These are phyloP conservation scores for Pezicula radicicola DNA, from an alignment of 2,329 filamentous ascomycete species.

Conservation along the genomic window DNA sequence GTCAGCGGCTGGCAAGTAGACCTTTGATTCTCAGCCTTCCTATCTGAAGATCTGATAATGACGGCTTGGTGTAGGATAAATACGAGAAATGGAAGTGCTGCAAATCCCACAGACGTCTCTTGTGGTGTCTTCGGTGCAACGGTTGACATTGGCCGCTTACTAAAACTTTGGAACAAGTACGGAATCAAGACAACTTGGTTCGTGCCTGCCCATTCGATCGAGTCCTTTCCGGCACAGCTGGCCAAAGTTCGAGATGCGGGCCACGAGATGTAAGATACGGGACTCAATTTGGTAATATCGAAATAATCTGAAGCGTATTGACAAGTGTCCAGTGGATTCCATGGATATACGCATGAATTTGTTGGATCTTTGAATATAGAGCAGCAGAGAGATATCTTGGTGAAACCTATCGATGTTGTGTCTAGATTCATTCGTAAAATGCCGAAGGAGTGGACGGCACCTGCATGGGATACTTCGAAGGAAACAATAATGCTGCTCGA, in stretches of 20 bases:
- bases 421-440: conserved; percentile 37
- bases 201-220: conserved; percentile 32
- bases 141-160: conserved; percentile 24
- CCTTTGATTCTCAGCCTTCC: too few species aligned
- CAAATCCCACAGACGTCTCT: too few species aligned
- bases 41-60: too few species aligned
- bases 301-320: too few species aligned
- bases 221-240: conserved; percentile 14
- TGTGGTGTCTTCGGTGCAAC: conserved; percentile 21
- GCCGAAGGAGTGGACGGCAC: conserved; percentile 45
- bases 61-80: too few species aligned
- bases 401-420: conserved; percentile 41
- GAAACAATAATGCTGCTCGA: conserved; percentile 43
- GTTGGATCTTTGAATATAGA: conserved; percentile 31
- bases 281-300: too few species aligned
- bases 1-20: too few species aligned
- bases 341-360: conserved; percentile 40
- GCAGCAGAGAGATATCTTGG: conserved; percentile 44
- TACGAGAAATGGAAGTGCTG: too few species aligned
- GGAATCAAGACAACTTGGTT: conserved; percentile 40
- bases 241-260: conserved; percentile 36
- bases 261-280: conserved; percentile 31
- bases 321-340: conserved; percentile 19
- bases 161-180: conserved; percentile 37
- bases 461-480: conserved; percentile 42